Evolutionary conservation across 2,329 filamentous ascomycete genomes (phyloP).

Genomic region (Fusarium pseudoanthophilum): DNA sequence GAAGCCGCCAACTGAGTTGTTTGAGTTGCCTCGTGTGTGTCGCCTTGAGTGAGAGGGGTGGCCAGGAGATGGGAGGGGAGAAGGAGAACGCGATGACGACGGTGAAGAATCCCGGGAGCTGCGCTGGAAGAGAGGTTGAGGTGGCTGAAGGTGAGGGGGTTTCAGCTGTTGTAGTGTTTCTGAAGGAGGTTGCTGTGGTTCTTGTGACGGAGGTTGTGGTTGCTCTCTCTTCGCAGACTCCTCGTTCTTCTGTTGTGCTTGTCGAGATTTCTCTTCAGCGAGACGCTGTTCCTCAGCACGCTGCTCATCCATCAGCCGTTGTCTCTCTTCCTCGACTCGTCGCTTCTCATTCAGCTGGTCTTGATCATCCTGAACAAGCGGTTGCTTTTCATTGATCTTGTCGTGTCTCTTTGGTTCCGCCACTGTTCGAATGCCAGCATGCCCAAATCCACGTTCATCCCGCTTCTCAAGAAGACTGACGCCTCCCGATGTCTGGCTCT

Average conservation of each 20-base stretch:
- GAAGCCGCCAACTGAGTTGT: constrained; percentile 27
- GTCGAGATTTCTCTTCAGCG: constrained; percentile 1
- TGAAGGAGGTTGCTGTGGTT: neutral
- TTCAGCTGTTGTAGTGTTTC: constrained; percentile 20
- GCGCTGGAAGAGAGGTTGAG: constrained; percentile 36
- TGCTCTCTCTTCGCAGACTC: constrained; percentile 4
- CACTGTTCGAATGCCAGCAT: neutral
- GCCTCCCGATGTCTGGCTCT: constrained; percentile 31
- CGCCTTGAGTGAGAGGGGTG: constrained; percentile 3
- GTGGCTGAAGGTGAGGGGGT: constrained; percentile 29
- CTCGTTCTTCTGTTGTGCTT: neutral
- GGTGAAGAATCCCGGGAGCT: constrained; percentile 25
- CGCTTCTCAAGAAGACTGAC: constrained; percentile 26
- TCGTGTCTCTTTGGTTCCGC: constrained; percentile 4
- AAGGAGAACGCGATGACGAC: constrained; percentile 16
- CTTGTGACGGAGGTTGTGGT: constrained; percentile 1
- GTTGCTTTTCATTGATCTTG: constrained; percentile 25
- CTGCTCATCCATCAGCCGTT: neutral
- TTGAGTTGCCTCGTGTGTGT: constrained; percentile 30
- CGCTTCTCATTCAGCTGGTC: constrained; percentile 2
- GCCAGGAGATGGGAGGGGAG: constrained; percentile 27
- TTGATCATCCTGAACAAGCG: constrained; percentile 9
- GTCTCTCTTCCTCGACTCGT: constrained; percentile 1
- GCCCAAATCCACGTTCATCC: neutral
- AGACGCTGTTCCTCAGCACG: constrained; percentile 7